Conservation (phyloP, 116 monocot genomes). For the Trichopus zeylanicus region DNA sequence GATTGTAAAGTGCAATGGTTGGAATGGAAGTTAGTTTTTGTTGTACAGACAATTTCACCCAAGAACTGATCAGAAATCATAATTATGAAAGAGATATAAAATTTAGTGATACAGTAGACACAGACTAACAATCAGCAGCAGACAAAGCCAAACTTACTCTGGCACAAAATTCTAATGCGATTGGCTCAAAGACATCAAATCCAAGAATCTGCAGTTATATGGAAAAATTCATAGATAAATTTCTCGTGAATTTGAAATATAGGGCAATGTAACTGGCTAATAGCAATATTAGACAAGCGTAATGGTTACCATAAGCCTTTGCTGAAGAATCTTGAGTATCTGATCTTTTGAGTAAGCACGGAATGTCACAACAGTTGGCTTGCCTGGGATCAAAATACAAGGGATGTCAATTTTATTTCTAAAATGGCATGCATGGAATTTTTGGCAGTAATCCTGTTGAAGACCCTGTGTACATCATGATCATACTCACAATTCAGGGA, state of each 20-base stretch:
- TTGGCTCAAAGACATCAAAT: slow-evolving; percentile 63
- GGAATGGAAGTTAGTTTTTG: no score
- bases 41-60: no score
- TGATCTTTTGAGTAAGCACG: slow-evolving; percentile 83
- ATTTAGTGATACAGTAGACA: no score
- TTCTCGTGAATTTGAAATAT: not conserved
- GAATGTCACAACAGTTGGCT: slow-evolving; percentile 73
- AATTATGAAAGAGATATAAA: no score
- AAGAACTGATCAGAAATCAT: no score
- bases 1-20: no score
- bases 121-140: no score
- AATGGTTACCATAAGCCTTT: slow-evolving; percentile 70
- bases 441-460: not conserved
- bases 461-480: not conserved
- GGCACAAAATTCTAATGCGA: slow-evolving; percentile 85
- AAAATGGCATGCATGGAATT: not conserved
- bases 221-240: not conserved
- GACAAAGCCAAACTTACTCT: slow-evolving; percentile 50
- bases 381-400: slow-evolving; percentile 37
- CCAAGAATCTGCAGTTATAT: slow-evolving; percentile 50
- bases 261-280: not conserved
- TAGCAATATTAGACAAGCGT: not conserved
- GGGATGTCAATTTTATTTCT: slow-evolving; percentile 1
- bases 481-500: slow-evolving; percentile 77
- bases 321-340: slow-evolving; percentile 71